phyloP scores from a whole-genome alignment of 768 basidiomycete species.

The Gyrodon lividus region DNA sequence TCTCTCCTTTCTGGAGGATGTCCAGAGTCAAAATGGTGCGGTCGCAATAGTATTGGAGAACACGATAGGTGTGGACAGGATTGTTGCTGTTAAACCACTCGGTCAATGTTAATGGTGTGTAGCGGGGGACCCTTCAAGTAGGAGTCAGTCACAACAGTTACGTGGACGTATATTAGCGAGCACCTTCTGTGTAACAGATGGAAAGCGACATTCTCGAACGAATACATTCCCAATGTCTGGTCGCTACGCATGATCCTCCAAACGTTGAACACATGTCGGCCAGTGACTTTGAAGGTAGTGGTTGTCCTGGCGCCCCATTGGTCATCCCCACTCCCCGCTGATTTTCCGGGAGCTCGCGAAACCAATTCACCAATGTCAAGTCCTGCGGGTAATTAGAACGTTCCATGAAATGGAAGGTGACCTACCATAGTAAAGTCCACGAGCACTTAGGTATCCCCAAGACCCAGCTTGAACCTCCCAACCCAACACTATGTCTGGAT shows the following conservation, averaged over 20 bases:
- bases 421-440: slow-evolving; percentile 60
- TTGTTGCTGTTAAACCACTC: slow-evolving; percentile 63
- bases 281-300: slow-evolving; percentile 80
- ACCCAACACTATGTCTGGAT: slow-evolving; percentile 90
- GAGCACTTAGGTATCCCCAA: slow-evolving; percentile 87
- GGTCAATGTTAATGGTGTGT: slow-evolving; percentile 59
- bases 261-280: slow-evolving; percentile 88
- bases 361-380: slow-evolving; percentile 72
- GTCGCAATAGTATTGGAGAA: slow-evolving; percentile 62
- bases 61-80: slow-evolving; percentile 51
- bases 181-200: slow-evolving; percentile 77
- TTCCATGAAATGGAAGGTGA: neutral
- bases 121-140: slow-evolving; percentile 67
- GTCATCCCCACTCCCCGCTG: slow-evolving; percentile 39
- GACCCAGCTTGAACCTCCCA: slow-evolving; percentile 89
- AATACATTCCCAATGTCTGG: slow-evolving; percentile 71
- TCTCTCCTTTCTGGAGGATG: slow-evolving; percentile 77
- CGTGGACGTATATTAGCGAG: slow-evolving; percentile 11
- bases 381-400: slow-evolving; percentile 42
- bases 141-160: neutral
- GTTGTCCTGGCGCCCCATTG: slow-evolving; percentile 74
- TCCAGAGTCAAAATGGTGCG: slow-evolving; percentile 72
- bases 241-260: slow-evolving; percentile 94
- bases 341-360: slow-evolving; percentile 64
- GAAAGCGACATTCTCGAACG: slow-evolving; percentile 88